A percentile compares a stretch with the other conserved stretches of the same genome.
phyloP scores from a whole-genome alignment of 768 basidiomycete species.

The Calocera cornea region DNA sequence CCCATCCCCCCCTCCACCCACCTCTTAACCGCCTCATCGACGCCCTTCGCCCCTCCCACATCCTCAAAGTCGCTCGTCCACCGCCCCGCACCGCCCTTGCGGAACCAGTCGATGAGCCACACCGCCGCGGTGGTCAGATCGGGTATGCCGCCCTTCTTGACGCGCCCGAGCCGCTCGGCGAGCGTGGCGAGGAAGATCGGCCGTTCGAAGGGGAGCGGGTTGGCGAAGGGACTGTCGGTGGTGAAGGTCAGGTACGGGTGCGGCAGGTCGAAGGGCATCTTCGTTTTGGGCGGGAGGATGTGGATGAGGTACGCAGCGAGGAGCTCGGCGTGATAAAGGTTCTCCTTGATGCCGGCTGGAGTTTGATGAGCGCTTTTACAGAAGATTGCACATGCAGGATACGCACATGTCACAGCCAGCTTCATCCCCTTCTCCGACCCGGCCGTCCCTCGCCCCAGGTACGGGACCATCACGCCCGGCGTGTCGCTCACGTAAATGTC shows the following conservation, averaged over 20 bases:
- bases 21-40: conserved; percentile 3
- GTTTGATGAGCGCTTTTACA: conserved; percentile 14
- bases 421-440: conserved; percentile 89
- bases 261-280: conserved; percentile 36
- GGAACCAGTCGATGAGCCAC: conserved; percentile 82
- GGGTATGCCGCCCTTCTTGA: conserved; percentile 57
- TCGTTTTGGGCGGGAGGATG: conserved; percentile 63
- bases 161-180: conserved; percentile 65
- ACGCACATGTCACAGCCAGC: conserved; percentile 75
- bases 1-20: conserved; percentile 8
- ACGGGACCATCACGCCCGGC: conserved; percentile 95
- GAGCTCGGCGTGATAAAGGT: conserved; percentile 71
- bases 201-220: conserved; percentile 45
- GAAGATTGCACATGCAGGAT: conserved; percentile 20
- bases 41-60: not conserved
- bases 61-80: conserved; percentile 21
- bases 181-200: conserved; percentile 54
- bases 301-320: conserved; percentile 79
- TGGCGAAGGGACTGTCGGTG: conserved; percentile 34
- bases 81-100: conserved; percentile 31
- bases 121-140: conserved; percentile 59
- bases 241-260: conserved; percentile 30
- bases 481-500: conserved; percentile 88
- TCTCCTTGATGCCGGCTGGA: conserved; percentile 86
- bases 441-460: conserved; percentile 68